Base-by-base conservation (phyloP, 495 filamentous ascomycete species). In the Aspergillus cavernicola region DNA sequence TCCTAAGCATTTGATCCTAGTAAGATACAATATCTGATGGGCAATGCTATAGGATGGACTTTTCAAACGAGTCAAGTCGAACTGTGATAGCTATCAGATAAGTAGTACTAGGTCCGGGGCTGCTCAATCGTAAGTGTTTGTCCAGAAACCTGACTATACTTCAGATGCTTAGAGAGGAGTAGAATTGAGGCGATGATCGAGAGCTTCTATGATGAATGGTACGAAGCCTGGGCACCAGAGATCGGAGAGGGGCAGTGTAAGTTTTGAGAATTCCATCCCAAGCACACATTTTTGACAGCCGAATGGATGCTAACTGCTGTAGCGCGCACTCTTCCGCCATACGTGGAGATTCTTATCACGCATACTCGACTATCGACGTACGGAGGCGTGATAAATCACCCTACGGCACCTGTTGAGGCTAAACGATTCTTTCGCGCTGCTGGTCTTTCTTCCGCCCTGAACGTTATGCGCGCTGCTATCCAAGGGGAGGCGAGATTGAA, bases 341-440 rank as follows among this genome's bases (percentile, higher is more conserved):
- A 89, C 53, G 85, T 89, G 22, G 83, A 88, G 46, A 89, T 89
- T 42, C 69, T 89, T 12, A 80, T 85, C n/a, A 85, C 80, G 4
- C 85, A 89, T 60, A 87, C 84, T 23, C 77, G 82, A 37, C 62
- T 89, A 16, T 88, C 85, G 22, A 84, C 84, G n/a, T 88, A 88
- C 63, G 80, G 82, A 42, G 80, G 80, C 44, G 84, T 89, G 11
- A 87, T 89, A 61, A 89, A 89, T 61, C 84, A 89, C 56, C 82
- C 82, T 20, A 87, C 85, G 26, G 85, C 85, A 0, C 84, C 85
- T 1, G 67, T 81, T 4, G 82, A 84, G 66, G 85, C 87, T 2
- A 85, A 85, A 32, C 81, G 81, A 35, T 86, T 86, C 64, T 89
- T 89, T 70, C 80, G 83, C 18, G 79, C 84, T 4, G 84, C 83